These are phyloP conservation scores for Cyclotella cryptica DNA, from an alignment of 108 stramenopile species.

Conservation along the genomic window DNA sequence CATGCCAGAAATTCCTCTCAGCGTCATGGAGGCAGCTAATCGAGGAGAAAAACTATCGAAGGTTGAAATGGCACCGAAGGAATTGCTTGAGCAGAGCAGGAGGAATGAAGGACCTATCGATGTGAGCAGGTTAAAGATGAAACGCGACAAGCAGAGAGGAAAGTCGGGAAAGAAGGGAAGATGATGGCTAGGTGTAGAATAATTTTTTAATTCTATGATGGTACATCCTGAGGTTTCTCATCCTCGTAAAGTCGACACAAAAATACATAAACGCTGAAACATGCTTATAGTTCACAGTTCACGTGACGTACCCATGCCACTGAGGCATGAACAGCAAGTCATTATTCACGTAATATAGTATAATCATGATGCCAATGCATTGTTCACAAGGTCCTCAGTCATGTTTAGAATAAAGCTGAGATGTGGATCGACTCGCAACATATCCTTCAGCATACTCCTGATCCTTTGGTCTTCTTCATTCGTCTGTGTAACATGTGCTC, in stretches of 20 bases:
- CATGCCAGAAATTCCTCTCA: constrained; percentile 39
- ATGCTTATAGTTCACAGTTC: no score
- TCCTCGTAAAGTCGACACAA: no score
- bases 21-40: constrained; percentile 78
- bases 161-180: constrained; percentile 20
- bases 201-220: neutral
- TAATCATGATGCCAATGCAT: constrained; percentile 20
- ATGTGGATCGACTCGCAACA: constrained; percentile 15
- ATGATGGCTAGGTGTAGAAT: neutral
- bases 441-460: constrained; percentile 32
- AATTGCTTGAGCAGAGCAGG: constrained; percentile 10
- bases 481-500: constrained; percentile 31
- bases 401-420: constrained; percentile 40
- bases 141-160: constrained; percentile 29
- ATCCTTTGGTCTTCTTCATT: constrained; percentile 24
- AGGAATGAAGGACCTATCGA: constrained; percentile 31
- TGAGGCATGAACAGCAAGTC: no score
- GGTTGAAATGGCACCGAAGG: constrained; percentile 48
- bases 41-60: constrained; percentile 50
- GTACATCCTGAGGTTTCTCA: no score
- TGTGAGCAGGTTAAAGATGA: constrained; percentile 38
- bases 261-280: no score
- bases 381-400: constrained; percentile 39
- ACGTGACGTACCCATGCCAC: no score
- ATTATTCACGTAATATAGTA: no score